Base-by-base conservation (phyloP, 495 filamentous ascomycete species). In the Astrothelium subdiscretum region DNA sequence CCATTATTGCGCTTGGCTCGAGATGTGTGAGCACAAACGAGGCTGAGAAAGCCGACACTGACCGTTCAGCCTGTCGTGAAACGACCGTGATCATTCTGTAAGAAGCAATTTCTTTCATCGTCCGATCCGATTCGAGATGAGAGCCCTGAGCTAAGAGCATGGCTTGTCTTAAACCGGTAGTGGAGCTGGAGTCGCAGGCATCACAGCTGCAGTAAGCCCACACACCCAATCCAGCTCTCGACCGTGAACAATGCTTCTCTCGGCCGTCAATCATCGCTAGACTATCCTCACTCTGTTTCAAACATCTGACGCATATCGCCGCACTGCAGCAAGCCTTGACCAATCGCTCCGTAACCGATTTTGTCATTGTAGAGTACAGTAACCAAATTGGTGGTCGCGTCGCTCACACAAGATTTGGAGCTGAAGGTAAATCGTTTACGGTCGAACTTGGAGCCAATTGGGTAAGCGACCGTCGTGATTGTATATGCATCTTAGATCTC, bases 301-400 rank as follows among this genome's bases (percentile, higher is more conserved):
- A 40, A 42, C 58, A 59, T 32, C 70, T 69, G 43, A 69, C 48
- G 15, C 48, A 54, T 54, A 11, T 20, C 42, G 26, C 27, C 24
- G 57, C 20, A 26, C 29, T 44, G 26, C 63, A 83, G 82, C 85
- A 89, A 80, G 77, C 86, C 11, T 71, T 91, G 4, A 71, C 76
- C 5, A 86, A 89, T 65, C 78, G 77, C 31, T 88, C 81, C 3
- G 71, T 90, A 5, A 72, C 77, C 31, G 87, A 90, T 67, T 90
- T 90, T 65, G 35, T 88, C 32, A 85, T 90, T 44, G 66, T 91
- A 20, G 88, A 91, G 62, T 83, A 85, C 65, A 83, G 82, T 58
- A 74, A 79, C 65, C 75, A 81, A 12, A 80, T 89, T 60, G 86
- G 86, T 10, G 86, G 86, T 58, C 78, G 86, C 51, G 80, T 81